Base-by-base conservation (phyloP, 331 rosid species). In the Quercus tomentella region DNA sequence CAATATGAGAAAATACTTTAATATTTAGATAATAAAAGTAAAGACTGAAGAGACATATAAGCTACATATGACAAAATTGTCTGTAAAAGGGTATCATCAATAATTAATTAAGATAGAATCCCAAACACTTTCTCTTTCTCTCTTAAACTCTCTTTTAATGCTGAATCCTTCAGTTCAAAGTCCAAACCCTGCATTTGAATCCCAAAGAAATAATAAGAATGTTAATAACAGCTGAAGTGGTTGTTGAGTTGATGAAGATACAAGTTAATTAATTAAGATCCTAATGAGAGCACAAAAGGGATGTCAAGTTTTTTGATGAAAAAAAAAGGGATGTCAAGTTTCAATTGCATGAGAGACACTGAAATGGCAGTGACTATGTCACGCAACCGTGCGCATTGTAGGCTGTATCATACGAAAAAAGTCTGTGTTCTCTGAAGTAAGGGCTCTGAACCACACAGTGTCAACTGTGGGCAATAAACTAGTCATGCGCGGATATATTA, bases 41-140 rank as follows among this genome's bases (percentile, higher is more conserved):
- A 66, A 18, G 55, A 20, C 54, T 17, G 14, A 45, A 20, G 65
- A 65, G 33, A 63, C 52, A 76, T 63, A 51, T 49, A 30, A 21
- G 41, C 70, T 41, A 58, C 23, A 72, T 80, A 84, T 77, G 61
- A 66, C 75, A 76, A 73, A 77, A 67, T 77, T 66, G 77, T 71
- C 66, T 28, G 9, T 80, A 71, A 56, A 84, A 26, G n/a, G 30
- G 72, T 82, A 37, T 58, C 20, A 12, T 77, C n/a, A 51, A 33
- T 63, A 9, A 55, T 77, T 25, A 51, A 33, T 63, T 16, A 55
- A 72, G 67, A 63, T 25, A 52, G 33, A 56, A 76, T 56, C 61
- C 57, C 70, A 72, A 57, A 26, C 81, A 54, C 61, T 41, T 69
- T 51, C 28, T 52, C 55, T 72, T 63, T 55, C 61, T 67, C 71